These are phyloP conservation scores for Staphylotrichum longicolle DNA, from an alignment of 495 filamentous ascomycete species.

Conservation along the genomic window DNA sequence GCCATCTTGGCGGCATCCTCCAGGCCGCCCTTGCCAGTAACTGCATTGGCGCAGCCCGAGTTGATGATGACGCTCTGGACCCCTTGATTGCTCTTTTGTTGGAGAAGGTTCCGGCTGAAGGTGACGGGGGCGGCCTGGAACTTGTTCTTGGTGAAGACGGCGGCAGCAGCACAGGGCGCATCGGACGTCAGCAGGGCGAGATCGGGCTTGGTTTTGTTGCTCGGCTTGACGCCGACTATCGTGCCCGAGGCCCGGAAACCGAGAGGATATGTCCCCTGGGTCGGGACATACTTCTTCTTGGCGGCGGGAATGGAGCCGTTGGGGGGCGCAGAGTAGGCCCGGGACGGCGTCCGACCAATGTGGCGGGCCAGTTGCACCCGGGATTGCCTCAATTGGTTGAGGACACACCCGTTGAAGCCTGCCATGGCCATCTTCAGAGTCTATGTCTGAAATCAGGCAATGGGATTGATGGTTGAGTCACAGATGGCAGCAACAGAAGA, in stretches of 20 bases:
- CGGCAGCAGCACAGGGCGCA: slow-evolving; percentile 83
- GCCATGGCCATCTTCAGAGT: slow-evolving; percentile 25
- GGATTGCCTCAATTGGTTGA: slow-evolving; percentile 34
- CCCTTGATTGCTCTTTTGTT: slow-evolving; percentile 62
- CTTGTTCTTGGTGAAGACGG: slow-evolving; percentile 96
- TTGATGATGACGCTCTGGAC: slow-evolving; percentile 87
- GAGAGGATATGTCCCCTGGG: slow-evolving; percentile 78
- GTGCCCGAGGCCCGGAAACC: slow-evolving; percentile 86
- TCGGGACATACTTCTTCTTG: slow-evolving; percentile 87
- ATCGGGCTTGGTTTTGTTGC: slow-evolving; percentile 84
- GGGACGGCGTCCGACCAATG: slow-evolving; percentile 12
- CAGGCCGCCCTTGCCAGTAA: slow-evolving; percentile 87
- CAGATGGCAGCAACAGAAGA: slow-evolving; percentile 4
- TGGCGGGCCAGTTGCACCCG: slow-evolving; percentile 29
- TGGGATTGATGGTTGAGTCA: slow-evolving; percentile 4
- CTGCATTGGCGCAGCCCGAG: slow-evolving; percentile 94
- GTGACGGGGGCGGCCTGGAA: slow-evolving; percentile 96
- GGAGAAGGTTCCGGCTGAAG: slow-evolving; percentile 69
- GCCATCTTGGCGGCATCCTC: slow-evolving; percentile 89
- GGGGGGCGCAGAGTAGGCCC: slow-evolving; percentile 60
- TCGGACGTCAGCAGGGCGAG: slow-evolving; percentile 86
- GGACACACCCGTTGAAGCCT: slow-evolving; percentile 25
- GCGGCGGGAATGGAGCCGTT: slow-evolving; percentile 63
- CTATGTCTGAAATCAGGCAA: background rate
- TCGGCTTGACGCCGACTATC: slow-evolving; percentile 89